These are phyloP conservation scores for Rhododendron mucronatum DNA, from an alignment of 148 eudicot species.

Conservation along the genomic window DNA sequence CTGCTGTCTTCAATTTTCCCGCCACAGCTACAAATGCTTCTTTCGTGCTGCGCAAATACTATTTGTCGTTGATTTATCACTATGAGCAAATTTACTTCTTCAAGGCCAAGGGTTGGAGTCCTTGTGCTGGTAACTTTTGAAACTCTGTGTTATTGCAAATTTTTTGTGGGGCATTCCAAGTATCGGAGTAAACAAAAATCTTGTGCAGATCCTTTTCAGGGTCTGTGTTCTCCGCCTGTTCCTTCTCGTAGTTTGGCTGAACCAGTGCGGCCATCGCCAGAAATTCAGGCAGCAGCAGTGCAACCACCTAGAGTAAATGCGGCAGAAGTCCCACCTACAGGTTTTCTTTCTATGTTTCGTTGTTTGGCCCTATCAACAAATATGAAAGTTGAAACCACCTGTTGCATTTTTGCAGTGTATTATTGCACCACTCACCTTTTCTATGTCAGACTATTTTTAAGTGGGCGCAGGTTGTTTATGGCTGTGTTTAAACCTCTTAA, in stretches of 20 bases:
- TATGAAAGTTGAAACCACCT: neutral
- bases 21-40: constrained; percentile 97
- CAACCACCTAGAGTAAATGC: constrained; percentile 28
- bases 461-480: neutral
- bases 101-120: constrained; percentile 53
- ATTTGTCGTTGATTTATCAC: constrained; percentile 58
- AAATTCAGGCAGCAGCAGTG: constrained; percentile 22
- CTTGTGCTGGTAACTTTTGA: constrained; percentile 36
- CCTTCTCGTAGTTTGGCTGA: constrained; percentile 32
- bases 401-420: neutral
- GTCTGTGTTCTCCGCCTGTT: constrained; percentile 23
- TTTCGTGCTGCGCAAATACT: constrained; percentile 79
- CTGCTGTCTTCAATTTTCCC: constrained; percentile 71
- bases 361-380: neutral
- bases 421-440: neutral
- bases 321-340: constrained; percentile 37
- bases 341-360: constrained; percentile 19
- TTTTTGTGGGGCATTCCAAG: neutral
- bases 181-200: neutral
- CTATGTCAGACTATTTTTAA: neutral
- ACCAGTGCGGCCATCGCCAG: constrained; percentile 13
- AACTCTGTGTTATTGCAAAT: neutral
- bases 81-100: constrained; percentile 81
- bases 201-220: constrained; percentile 47
- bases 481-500: neutral